Evolutionary conservation across 1,284 basidiomycete genomes (phyloP), one percentile per base, ranked within the genome.

Genomic region (Ustilago lituana): DNA sequence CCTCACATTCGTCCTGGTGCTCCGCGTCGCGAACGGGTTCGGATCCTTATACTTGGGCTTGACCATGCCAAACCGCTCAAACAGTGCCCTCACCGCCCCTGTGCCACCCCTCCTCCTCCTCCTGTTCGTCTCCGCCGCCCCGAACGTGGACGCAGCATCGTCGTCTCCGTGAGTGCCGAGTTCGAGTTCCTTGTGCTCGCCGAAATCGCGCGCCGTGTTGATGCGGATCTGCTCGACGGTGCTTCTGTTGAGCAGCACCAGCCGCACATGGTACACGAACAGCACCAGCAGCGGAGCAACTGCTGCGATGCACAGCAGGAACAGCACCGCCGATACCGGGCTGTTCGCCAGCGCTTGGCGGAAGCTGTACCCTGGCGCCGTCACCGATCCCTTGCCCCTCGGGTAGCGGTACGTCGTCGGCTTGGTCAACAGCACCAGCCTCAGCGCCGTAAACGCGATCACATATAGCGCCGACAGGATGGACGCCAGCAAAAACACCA

Each of bases 221-320:
- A 81, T 76, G 19, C 79, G 77, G 44, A 81, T 80, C 72, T 78
- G 67, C 60, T 82, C 81, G 10, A 81, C 79, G 4, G 81, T 82
- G 14, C 73, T 76, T 10, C 79, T 58, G 41, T 82, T 82, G 19
- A 73, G 57, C 20, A 50, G 19, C 5, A 82, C 58, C 19, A 82
- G 61, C 17, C 75, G 59, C 3, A 71, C 43, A 24, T 82, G 81
- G 51, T 82, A 82, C 7, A 43, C 51, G 23, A 73, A 73, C 11
- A 82, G 56, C 22, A 70, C 70, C 24, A 44, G 1, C 11, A 80
- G 36, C 2, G 81, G 81, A 0, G 41, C 57, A 0, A 69, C n/a
- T 2, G 57, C 64, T 4, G 51, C 58, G 5, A 76, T 14, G 9
- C 63, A 59, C 9, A 82, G 50, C 27, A 73, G 29, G 45, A 82